A percentile compares a stretch with the other conserved stretches of the same genome.
Conservation (phyloP, 2,329 filamentous ascomycete species). For the Monosporascus ibericus region DNA sequence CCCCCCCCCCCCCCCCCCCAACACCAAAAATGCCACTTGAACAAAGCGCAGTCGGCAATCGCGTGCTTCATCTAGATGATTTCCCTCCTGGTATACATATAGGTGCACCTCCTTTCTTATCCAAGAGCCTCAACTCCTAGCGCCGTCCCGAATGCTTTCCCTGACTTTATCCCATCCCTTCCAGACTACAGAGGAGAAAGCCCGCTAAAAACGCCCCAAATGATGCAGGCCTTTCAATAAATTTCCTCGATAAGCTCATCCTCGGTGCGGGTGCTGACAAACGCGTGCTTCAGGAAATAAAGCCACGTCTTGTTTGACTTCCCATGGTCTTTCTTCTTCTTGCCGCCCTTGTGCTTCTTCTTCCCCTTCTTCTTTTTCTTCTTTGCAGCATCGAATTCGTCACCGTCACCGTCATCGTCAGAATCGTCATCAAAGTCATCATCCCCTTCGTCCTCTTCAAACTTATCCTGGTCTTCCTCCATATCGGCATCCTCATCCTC, state of each 20-base stretch:
- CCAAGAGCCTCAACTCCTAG: background rate
- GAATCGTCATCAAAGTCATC: conserved; percentile 19
- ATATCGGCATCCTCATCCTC: conserved; percentile 17
- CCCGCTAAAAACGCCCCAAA: background rate
- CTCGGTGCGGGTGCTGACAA: conserved; percentile 65
- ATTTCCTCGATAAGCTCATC: conserved; percentile 53
- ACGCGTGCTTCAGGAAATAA: conserved; percentile 71
- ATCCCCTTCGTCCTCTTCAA: conserved; percentile 15
- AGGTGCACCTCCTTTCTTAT: no score
- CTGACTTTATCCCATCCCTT: background rate
- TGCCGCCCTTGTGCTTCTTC: conserved; percentile 51
- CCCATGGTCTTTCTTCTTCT: conserved; percentile 46
- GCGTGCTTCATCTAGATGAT: no score
- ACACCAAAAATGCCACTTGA: no score
- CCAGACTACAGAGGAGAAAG: background rate
- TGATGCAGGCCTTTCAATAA: background rate
- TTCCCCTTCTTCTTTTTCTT: conserved; percentile 47
- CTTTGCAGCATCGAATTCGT: conserved; percentile 16
- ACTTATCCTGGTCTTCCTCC: conserved; percentile 16
- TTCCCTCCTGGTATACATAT: no score
- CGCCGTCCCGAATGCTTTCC: background rate
- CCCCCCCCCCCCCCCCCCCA: no score
- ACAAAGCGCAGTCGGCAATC: no score
- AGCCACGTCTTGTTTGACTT: conserved; percentile 71
- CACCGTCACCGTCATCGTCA: conserved; percentile 21